Evolutionary conservation across 1,139 yeast species (phyloP), one percentile per base, ranked within the genome.

Genomic region (Yamadazyma buinensis): DNA sequence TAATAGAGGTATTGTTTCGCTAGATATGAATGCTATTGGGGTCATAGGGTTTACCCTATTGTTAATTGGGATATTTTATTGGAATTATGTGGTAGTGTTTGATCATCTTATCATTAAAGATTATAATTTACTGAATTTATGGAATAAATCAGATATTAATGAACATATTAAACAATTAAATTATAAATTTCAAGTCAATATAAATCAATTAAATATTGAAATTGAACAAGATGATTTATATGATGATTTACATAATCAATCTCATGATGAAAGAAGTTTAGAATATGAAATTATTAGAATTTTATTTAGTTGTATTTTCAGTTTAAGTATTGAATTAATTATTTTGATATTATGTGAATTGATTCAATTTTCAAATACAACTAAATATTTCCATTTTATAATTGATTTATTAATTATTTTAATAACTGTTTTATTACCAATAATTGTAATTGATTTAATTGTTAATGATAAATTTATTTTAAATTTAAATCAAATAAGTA

Each of bases 281-380:
- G 19, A 15, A 15, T 7, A 12, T 11, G 15, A 22, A 7, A 20
- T 25, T n/a, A 24, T 30, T 11, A 23, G 25, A 10, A 13, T 6
- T 10, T 2, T 62, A 8, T 68, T 67, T 41, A 52, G 65, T 31
- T 28, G 46, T 3, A 54, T 63, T 9, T 41, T 61, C 4, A 47
- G 70, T 12, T 47, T 64, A 11, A 61, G 70, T 32, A 44, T 60
- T 6, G 57, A 57, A 39, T 47, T 68, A 26, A 59, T 64, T 8
- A 42, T 61, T 3, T 47, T 68, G 15, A 61, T 69, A 51, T 53
- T 68, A 57, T 55, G 65, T 39, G 73, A 68, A 43, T 54, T 69
- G 37, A 52, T 59, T 6, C 42, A 36, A 57, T 54, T 26, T 6
- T 32, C 32, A 34, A 38, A 46, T 18, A 54, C 51, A 11, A 44